Conservation (phyloP, 2,329 filamentous ascomycete species). For the Alternaria hordeiaustralica region DNA sequence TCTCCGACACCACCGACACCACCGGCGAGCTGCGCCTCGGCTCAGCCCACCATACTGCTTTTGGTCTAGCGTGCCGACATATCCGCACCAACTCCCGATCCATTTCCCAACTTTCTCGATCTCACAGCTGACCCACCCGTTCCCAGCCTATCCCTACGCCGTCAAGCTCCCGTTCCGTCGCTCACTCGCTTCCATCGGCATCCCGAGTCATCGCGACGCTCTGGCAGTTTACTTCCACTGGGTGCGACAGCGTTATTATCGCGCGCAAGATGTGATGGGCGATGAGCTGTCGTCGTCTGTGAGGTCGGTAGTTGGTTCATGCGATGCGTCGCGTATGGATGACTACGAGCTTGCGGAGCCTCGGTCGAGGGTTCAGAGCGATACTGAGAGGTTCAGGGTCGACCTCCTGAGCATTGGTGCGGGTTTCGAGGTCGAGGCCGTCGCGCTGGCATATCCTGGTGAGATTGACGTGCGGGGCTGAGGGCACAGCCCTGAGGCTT, state of each 20-base stretch:
- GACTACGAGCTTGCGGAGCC: not conserved
- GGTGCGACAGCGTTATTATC: slow-evolving; percentile 23
- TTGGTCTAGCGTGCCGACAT: not conserved
- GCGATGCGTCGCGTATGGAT: not conserved
- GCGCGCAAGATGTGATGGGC: not conserved
- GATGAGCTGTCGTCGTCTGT: not conserved
- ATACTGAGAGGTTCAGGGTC: not conserved
- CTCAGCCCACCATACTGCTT: not conserved
- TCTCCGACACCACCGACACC: not conserved
- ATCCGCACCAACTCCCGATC: not conserved
- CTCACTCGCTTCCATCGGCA: slow-evolving; percentile 26
- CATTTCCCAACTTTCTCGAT: not conserved
- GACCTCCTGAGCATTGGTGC: slow-evolving; percentile 11
- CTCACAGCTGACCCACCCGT: slow-evolving; percentile 4
- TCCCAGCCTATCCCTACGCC: slow-evolving; percentile 2
- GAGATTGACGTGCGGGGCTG: slow-evolving; percentile 16
- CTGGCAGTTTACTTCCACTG: slow-evolving; percentile 34
- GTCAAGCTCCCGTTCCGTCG: slow-evolving; percentile 13
- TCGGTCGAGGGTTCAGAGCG: not conserved
- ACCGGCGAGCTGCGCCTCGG: not conserved
- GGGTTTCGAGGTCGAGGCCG: slow-evolving; percentile 3
- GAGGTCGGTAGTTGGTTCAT: not conserved
- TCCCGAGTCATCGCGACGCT: slow-evolving; percentile 28
- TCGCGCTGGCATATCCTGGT: not conserved
- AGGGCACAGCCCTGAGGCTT: not conserved